Evolutionary conservation across 2,329 filamentous ascomycete species (phyloP).

Genomic region (Sporothrix brasiliensis): DNA sequence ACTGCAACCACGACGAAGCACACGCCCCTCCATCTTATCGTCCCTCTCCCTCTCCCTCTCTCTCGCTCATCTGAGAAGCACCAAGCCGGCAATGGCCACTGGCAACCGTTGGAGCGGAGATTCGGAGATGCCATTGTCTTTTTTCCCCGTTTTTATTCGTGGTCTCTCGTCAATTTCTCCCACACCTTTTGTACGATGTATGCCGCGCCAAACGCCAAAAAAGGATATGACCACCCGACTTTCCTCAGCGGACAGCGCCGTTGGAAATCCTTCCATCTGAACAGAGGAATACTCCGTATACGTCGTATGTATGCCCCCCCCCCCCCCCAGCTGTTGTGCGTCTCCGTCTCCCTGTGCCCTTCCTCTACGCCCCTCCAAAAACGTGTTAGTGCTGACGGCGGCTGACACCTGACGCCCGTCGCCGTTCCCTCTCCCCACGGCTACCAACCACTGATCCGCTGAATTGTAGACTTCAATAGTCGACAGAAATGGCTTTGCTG

Average conservation of each 20-base stretch:
- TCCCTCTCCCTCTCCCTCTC: too few relatives aligned
- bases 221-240: neutral
- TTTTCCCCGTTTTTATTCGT: neutral
- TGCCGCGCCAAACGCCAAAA: neutral
- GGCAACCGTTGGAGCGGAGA: neutral
- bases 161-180: neutral
- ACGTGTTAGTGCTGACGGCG: slow-evolving; percentile 24
- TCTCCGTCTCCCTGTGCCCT: neutral
- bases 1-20: neutral
- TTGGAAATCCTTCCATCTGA: neutral
- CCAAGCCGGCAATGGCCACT: neutral
- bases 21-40: neutral
- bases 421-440: neutral
- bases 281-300: too few relatives aligned
- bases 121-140: neutral
- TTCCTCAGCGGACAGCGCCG: neutral
- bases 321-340: neutral
- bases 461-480: too few relatives aligned
- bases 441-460: neutral
- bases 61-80: neutral
- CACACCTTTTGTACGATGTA: neutral
- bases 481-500: neutral
- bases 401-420: slow-evolving; percentile 7
- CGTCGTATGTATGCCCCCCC: too few relatives aligned
- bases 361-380: neutral